Evolutionary conservation across 495 filamentous ascomycete species (phyloP).

Genomic region (Chaetomium cochliodes): DNA sequence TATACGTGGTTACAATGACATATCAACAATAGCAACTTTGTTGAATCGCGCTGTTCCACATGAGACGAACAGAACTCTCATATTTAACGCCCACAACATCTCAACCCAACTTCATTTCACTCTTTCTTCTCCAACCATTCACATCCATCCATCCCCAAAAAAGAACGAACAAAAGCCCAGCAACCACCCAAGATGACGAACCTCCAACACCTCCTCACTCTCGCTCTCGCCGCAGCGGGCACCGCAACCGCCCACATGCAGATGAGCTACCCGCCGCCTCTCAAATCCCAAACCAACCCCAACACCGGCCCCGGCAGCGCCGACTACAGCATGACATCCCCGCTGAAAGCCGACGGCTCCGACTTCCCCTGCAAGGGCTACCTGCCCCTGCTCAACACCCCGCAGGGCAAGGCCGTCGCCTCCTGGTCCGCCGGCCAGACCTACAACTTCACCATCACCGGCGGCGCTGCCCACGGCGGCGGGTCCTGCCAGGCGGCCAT

Average conservation of each 20-base stretch:
- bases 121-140: too few relatives aligned
- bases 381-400: slow-evolving; percentile 46
- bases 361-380: slow-evolving; percentile 65
- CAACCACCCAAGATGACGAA: neutral
- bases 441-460: slow-evolving; percentile 56
- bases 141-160: neutral
- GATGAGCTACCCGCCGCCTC: slow-evolving; percentile 52
- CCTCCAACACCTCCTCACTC: neutral
- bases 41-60: neutral
- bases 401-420: slow-evolving; percentile 44
- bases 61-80: too few relatives aligned
- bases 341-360: slow-evolving; percentile 46
- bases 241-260: slow-evolving; percentile 51
- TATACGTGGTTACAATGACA: neutral
- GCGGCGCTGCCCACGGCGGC: slow-evolving; percentile 58
- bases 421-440: slow-evolving; percentile 55
- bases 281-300: slow-evolving; percentile 48
- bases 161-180: too few relatives aligned
- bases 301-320: slow-evolving; percentile 34
- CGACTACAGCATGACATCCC: slow-evolving; percentile 51
- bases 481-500: slow-evolving; percentile 65
- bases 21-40: neutral
- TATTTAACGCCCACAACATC: slow-evolving; percentile 2
- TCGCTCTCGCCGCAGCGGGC: neutral
- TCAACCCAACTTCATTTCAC: too few relatives aligned